Evolutionary conservation across 192 early-diverging fungal species (phyloP), one percentile per base, ranked within the genome.

Genomic region (Rhizoclosmatium globosum): DNA sequence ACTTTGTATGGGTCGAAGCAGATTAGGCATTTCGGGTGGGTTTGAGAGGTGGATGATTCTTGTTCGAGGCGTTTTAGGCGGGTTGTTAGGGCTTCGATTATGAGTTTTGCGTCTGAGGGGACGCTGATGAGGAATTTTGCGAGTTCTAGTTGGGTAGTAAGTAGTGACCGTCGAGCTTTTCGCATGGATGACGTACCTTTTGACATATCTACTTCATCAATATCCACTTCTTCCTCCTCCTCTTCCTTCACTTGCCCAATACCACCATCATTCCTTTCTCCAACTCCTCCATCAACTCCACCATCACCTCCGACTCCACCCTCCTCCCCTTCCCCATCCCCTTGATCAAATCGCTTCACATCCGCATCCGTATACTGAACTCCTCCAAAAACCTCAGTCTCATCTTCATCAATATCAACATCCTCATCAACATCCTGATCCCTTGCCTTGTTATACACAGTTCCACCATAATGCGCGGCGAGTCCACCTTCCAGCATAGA

Each of bases 391-490:
- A 48, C 47, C 15, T 86, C 85, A 39, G 89, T 91, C 70, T 91
- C 94, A 47, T 96, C 93, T 3, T 91, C 91, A 65, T 97, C 95
- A 19, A 97, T 91, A 82, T 95, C 92, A 21, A 96, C 77, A 72
- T 95, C 94, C 59, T 92, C 93, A 59, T 96, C 94, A 13, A 89
- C 86, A 68, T 93, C 92, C 38, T 87, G 82, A 68, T 92, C 82
- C 17, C 23, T 11, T 17, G 38, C 45, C 67, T 48, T 44, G 42
- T 69, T 64, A 23, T 39, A 48, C 47, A 48, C 21, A 3, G 79
- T 65, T 15, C 43, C 72, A 61, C 74, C 59, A 44, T 4, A 15
- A 78, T 59, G 64, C 89, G 91, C 92, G 43, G 84, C 84, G 77
- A 87, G 90, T 2, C 94, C 92, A 47, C 95, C 95, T 76, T 96